Percentiles rank a stretch among this genome's conserved stretches.
phyloP scores from a whole-genome alignment of 2,329 filamentous ascomycete species.

The Tetracladium maxilliforme region DNA sequence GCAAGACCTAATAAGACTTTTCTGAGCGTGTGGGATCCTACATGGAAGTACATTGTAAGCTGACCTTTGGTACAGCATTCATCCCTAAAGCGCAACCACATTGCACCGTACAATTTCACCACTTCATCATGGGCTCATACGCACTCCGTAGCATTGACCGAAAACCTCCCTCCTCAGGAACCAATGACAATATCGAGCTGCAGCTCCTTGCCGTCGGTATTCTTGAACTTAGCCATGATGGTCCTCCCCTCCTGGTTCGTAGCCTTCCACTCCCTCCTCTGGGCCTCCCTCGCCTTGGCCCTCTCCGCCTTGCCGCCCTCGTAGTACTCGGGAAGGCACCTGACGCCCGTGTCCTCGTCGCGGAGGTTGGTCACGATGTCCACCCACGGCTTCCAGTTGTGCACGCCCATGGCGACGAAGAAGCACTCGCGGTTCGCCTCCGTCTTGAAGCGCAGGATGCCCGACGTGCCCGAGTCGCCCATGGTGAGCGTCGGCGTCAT shows the following conservation, averaged over 20 bases:
- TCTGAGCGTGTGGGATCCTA: too few relatives aligned
- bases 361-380: slow-evolving; percentile 4
- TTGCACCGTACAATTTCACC: too few relatives aligned
- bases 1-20: too few relatives aligned
- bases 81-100: too few relatives aligned
- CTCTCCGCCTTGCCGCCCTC: slow-evolving; percentile 2
- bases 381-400: slow-evolving; percentile 5
- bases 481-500: slow-evolving; percentile 2
- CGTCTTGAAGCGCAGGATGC: slow-evolving; percentile 3
- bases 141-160: too few relatives aligned
- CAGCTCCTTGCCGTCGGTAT: slow-evolving; percentile 3
- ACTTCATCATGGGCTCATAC: too few relatives aligned
- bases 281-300: slow-evolving; percentile 2
- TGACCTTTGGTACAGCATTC: too few relatives aligned
- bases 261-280: slow-evolving; percentile 2
- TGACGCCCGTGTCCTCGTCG: slow-evolving; percentile 2
- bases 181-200: slow-evolving; percentile 3
- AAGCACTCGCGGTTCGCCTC: slow-evolving; percentile 3
- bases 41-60: too few relatives aligned
- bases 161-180: too few relatives aligned
- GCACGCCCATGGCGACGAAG: slow-evolving; percentile 4
- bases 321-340: slow-evolving; percentile 3
- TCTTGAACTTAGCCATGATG: slow-evolving; percentile 2
- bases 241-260: slow-evolving; percentile 1
- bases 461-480: slow-evolving; percentile 4